These are phyloP conservation scores for Dendrobium huoshanense DNA, from an alignment of 106 monocot species.

Conservation along the genomic window DNA sequence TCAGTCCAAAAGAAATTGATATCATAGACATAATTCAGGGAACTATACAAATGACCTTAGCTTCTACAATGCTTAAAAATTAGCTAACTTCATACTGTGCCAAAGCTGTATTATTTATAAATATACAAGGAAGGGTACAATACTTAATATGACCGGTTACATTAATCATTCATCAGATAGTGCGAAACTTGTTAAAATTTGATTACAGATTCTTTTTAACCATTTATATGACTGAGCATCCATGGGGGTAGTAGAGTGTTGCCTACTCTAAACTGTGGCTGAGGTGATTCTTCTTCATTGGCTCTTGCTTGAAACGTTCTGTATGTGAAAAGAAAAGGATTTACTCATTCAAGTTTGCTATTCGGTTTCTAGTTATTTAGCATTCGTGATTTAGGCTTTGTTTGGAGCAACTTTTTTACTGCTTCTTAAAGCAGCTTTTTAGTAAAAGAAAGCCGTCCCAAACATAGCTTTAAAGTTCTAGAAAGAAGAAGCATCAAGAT, in stretches of 20 bases:
- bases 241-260: constrained; percentile 21
- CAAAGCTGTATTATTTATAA: background rate
- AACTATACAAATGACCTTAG: too few species aligned
- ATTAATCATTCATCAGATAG: background rate
- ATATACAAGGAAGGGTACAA: background rate
- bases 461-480: background rate
- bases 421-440: too few species aligned
- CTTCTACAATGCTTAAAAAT: background rate
- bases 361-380: too few species aligned
- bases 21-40: too few species aligned
- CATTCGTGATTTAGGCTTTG: background rate
- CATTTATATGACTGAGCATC: constrained; percentile 32
- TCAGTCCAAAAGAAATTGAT: too few species aligned
- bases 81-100: background rate
- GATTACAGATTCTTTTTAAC: background rate
- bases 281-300: constrained; percentile 16
- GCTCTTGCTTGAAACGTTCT: constrained; percentile 21
- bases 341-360: background rate
- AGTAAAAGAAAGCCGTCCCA: too few species aligned
- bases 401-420: too few species aligned
- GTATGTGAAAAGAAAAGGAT: background rate
- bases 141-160: background rate
- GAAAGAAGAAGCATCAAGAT: too few species aligned
- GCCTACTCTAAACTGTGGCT: constrained; percentile 15
- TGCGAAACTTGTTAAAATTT: background rate